A percentile compares a stretch with the other conserved stretches of the same genome.
Conservation (phyloP, 164 flowering plant species). For the Vitis amurensis region DNA sequence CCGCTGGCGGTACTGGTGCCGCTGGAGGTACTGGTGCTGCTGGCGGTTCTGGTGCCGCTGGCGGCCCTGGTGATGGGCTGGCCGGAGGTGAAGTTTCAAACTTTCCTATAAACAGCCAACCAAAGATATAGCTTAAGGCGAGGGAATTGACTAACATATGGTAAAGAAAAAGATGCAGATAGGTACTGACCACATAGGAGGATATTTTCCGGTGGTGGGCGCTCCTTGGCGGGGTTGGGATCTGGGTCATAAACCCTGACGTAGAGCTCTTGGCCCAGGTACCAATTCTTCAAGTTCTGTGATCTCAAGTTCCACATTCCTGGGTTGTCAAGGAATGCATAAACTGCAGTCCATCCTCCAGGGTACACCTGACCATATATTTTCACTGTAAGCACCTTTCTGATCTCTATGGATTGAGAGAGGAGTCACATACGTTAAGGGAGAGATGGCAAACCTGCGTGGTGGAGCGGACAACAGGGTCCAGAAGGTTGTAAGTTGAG, state of each 20-base stretch:
- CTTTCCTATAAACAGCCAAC: slow-evolving; percentile 6
- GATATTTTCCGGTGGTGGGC: slow-evolving; percentile 46
- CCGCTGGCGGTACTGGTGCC: not conserved
- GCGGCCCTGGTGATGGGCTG: not conserved
- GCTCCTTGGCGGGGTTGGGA: slow-evolving; percentile 50
- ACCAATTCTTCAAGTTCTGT: slow-evolving; percentile 44
- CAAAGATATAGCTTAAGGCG: not conserved
- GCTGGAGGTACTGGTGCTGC: not conserved
- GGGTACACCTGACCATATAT: slow-evolving; percentile 41
- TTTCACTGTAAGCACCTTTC: no score
- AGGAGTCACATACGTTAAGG: no score
- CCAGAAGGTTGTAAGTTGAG: slow-evolving; percentile 40
- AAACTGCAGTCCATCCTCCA: slow-evolving; percentile 49
- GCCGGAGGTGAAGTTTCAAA: slow-evolving; percentile 3
- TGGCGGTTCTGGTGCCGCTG: not conserved
- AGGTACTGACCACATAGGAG: slow-evolving; percentile 38
- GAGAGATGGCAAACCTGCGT: slow-evolving; percentile 19
- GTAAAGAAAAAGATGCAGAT: not conserved
- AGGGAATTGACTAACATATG: not conserved
- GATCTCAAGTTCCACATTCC: slow-evolving; percentile 71
- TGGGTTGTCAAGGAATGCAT: slow-evolving; percentile 51
- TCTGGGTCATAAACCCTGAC: slow-evolving; percentile 43
- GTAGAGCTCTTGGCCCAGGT: slow-evolving; percentile 51
- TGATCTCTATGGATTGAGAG: no score
- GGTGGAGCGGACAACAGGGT: slow-evolving; percentile 59